A percentile compares a stretch with the other conserved stretches of the same genome.
phyloP scores from a whole-genome alignment of 1,284 basidiomycete species.

The Puccinia brachypodii region DNA sequence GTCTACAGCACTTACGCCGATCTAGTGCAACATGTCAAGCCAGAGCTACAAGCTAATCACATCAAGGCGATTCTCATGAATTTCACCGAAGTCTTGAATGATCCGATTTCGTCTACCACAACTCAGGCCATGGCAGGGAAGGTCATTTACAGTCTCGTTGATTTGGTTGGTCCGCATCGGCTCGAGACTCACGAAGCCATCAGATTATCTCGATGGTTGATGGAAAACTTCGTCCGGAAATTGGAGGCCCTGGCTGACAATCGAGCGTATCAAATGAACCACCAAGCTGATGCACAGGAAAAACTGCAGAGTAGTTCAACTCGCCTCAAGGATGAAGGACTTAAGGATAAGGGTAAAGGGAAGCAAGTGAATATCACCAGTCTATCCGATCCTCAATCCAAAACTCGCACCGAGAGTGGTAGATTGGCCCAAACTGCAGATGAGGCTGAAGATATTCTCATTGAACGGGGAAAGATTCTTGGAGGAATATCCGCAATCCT shows the following conservation, averaged over 20 bases:
- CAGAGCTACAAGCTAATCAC: conserved; percentile 77
- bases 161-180: conserved; percentile 73
- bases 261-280: conserved; percentile 51
- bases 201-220: conserved; percentile 60
- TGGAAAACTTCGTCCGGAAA: conserved; percentile 83
- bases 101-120: conserved; percentile 74
- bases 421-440: conserved; percentile 45
- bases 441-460: conserved; percentile 52
- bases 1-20: conserved; percentile 90
- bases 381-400: neutral
- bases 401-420: conserved; percentile 50
- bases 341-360: conserved; percentile 62
- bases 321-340: conserved; percentile 13
- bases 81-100: conserved; percentile 86
- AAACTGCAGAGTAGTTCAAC: conserved; percentile 52
- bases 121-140: conserved; percentile 92
- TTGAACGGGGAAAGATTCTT: conserved; percentile 58
- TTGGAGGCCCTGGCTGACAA: conserved; percentile 70
- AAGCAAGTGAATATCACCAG: conserved; percentile 53
- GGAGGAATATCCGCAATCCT: conserved; percentile 34
- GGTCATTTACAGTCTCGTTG: conserved; percentile 85
- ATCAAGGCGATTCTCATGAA: conserved; percentile 77
- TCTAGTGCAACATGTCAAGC: conserved; percentile 85
- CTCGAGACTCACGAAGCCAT: conserved; percentile 45
- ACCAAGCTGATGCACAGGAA: conserved; percentile 52